Evolutionary conservation across 352 stramenopile species (phyloP).

Genomic region (Pythium apleroticum): DNA sequence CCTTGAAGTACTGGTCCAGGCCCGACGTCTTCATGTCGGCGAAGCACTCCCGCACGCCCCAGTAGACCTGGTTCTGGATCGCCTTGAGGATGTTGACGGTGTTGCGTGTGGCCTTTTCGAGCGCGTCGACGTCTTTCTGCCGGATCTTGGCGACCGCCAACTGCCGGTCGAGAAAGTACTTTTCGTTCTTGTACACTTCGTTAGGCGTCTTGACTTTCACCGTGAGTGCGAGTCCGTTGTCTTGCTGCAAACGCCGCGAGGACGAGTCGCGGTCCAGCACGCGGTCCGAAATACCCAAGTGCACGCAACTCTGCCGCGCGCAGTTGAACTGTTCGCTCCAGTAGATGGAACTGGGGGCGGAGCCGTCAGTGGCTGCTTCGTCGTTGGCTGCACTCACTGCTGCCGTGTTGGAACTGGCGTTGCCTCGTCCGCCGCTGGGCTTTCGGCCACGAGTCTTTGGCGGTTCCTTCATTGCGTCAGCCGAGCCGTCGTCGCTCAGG

Average conservation of each 20-base stretch:
- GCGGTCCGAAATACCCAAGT: conserved; percentile 68
- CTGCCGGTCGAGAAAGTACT: conserved; percentile 58
- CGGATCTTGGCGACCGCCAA: conserved; percentile 43
- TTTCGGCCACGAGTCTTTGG: not conserved
- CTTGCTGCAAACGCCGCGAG: conserved; percentile 19
- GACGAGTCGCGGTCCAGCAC: conserved; percentile 48
- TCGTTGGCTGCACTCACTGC: not conserved
- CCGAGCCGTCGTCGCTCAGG: conserved; percentile 43
- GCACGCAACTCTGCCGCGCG: conserved; percentile 64
- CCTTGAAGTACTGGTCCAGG: conserved; percentile 47
- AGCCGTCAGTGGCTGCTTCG: not conserved
- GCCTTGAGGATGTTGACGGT: conserved; percentile 52
- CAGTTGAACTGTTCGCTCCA: conserved; percentile 47
- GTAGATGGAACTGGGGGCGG: conserved; percentile 12
- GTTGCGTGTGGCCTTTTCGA: conserved; percentile 67
- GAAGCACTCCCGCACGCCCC: conserved; percentile 50
- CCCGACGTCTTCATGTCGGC: conserved; percentile 41
- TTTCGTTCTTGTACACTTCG: conserved; percentile 64
- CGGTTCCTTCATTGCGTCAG: conserved; percentile 30
- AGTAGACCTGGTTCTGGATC: conserved; percentile 52
- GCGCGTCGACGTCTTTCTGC: conserved; percentile 47
- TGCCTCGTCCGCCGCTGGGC: not conserved
- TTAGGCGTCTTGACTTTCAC: conserved; percentile 52
- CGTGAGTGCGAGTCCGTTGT: conserved; percentile 24
- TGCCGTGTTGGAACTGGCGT: not conserved